Evolutionary conservation across 805 yeast species (phyloP).

Genomic region (Candida michaelii): DNA sequence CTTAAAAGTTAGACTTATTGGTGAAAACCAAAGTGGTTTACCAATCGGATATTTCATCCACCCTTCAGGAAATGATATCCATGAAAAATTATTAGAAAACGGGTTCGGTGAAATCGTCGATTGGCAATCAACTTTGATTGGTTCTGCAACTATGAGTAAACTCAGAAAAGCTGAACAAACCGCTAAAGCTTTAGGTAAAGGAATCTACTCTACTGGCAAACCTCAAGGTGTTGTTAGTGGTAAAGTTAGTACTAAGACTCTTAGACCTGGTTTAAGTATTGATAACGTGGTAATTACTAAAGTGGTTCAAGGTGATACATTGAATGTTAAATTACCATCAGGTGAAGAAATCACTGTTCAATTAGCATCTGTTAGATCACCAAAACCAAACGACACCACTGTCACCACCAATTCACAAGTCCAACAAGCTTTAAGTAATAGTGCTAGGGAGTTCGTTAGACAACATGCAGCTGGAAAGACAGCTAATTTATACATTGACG

Average conservation of each 20-base stretch:
- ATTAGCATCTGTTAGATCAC: conserved; percentile 73
- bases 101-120: conserved; percentile 79
- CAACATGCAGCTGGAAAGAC: conserved; percentile 67
- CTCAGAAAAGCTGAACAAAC: conserved; percentile 64
- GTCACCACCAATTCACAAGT: conserved; percentile 32
- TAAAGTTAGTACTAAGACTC: conserved; percentile 17
- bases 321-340: conserved; percentile 49
- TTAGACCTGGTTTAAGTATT: conserved; percentile 48
- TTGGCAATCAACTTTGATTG: conserved; percentile 73
- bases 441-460: conserved; percentile 76
- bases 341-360: conserved; percentile 64
- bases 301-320: conserved; percentile 68
- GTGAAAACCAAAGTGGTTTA: conserved; percentile 61
- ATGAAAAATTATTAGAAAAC: conserved; percentile 60
- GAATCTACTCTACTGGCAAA: conserved; percentile 35
- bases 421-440: conserved; percentile 54
- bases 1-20: conserved; percentile 54
- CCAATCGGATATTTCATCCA: conserved; percentile 60
- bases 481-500: conserved; percentile 62
- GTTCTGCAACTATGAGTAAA: conserved; percentile 58
- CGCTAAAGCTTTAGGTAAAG: conserved; percentile 59
- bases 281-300: conserved; percentile 55
- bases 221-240: conserved; percentile 16
- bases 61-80: conserved; percentile 73
- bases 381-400: conserved; percentile 60